These are phyloP conservation scores for Capsicum pubescens DNA, from an alignment of 257 asterid genomes.

Conservation along the genomic window DNA sequence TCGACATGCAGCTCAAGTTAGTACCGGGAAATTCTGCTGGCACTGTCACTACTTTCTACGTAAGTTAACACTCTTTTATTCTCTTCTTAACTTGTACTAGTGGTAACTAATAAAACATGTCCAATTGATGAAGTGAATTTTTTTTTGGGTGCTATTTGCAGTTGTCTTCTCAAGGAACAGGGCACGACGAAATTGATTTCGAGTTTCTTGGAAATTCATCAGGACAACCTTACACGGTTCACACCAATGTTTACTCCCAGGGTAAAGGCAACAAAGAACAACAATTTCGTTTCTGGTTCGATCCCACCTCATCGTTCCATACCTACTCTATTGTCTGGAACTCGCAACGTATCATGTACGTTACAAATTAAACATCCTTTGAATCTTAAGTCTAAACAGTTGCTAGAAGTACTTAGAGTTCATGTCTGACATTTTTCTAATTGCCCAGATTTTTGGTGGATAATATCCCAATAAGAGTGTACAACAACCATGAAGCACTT, in stretches of 20 bases:
- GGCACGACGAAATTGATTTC: constrained; percentile 53
- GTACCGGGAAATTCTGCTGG: constrained; percentile 51
- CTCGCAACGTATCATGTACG: constrained; percentile 36
- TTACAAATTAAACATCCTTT: too few species aligned
- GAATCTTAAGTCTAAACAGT: neutral
- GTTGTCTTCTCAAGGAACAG: constrained; percentile 48
- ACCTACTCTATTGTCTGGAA: constrained; percentile 57
- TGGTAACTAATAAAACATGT: too few species aligned
- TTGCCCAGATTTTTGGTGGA: constrained; percentile 52
- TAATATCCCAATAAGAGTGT: constrained; percentile 55
- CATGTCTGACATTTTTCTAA: neutral
- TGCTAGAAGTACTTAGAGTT: neutral
- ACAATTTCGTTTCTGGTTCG: constrained; percentile 2
- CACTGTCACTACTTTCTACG: constrained; percentile 53
- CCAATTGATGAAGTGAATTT: too few species aligned
- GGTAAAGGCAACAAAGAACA: constrained; percentile 45
- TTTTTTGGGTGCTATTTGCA: constrained; percentile 16
- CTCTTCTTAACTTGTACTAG: neutral
- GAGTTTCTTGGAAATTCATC: constrained; percentile 50
- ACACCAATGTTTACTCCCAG: constrained; percentile 46
- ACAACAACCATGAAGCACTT: constrained; percentile 43
- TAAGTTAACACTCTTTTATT: neutral
- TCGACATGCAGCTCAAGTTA: constrained; percentile 40
- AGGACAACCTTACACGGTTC: constrained; percentile 50
- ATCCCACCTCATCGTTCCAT: constrained; percentile 33